Base-by-base conservation (phyloP, 176 grass and related monocot genomes). In the Carex myosuroides region DNA sequence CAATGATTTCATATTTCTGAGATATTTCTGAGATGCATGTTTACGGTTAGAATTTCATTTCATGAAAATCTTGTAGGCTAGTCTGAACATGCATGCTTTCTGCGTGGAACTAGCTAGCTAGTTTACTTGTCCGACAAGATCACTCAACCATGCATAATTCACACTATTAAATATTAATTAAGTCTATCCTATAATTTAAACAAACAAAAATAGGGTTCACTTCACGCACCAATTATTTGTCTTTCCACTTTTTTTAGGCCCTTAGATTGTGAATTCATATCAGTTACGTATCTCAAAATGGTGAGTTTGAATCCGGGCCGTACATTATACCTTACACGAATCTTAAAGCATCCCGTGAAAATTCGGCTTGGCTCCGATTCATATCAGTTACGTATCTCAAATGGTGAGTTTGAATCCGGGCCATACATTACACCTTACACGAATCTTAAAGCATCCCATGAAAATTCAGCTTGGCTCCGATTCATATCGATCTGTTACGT, bases 81-180 rank as follows among this genome's bases (percentile, higher is more conserved):
- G 37, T 39, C 1, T 48, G 9, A 11, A 20, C 70, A 41, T 74
- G 70, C 22, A 0, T 24, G 0, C 16, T 73, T 42, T 73, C 37
- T 24, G 44, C 8, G 35, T 81, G 56, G 32, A 64, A 81, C 33
- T 35, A 35, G 22, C 33, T 35, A 35, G 22, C 35, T 48, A 50
- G 57, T 26, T 81, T 81, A 64, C 79, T 60, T 81, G 58, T 81
- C 54, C 79, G 35, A 24, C 53, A 81, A 81, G 79, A 64, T n/a
- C n/a, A n/a, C 5, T 81, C 2, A 48, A 65, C 60, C 3, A 50
- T n/a, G 2, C 4, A 48, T 61, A 29, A 52, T 81, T 62, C 13
- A 65, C 1, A 24, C 22, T 24, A 24, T 24, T 24, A 24, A 24
- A 24, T 10, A 17, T 37, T 69, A 5, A 14, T 35, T 56, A 29